Evolutionary conservation across 768 basidiomycete genomes (phyloP).

Genomic region (Hygrophoropsis aurantiaca): DNA sequence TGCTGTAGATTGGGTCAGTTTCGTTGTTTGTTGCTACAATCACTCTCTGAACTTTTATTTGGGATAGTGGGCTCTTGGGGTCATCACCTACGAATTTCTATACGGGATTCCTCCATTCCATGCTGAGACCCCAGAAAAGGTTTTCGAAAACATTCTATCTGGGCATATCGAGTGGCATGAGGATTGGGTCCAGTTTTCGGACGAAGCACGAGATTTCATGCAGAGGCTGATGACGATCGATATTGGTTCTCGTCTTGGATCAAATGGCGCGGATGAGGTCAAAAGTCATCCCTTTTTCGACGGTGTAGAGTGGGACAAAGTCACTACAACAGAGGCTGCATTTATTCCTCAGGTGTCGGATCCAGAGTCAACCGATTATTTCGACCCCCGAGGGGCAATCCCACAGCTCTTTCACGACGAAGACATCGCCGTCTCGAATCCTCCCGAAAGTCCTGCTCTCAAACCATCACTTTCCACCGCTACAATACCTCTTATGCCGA

Average conservation of each 20-base stretch:
- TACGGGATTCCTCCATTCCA: conserved; percentile 98
- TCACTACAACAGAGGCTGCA: conserved; percentile 84
- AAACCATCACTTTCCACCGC: conserved; percentile 36
- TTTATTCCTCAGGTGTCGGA: conserved; percentile 96
- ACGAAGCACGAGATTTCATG: conserved; percentile 90
- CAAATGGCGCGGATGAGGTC: conserved; percentile 87
- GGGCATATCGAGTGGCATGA: conserved; percentile 96
- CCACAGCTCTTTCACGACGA: conserved; percentile 92
- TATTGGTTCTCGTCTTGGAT: conserved; percentile 77
- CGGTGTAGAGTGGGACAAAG: conserved; percentile 90
- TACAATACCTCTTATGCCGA: conserved; percentile 37
- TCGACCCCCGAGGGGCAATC: conserved; percentile 93
- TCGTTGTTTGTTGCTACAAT: conserved; percentile 9
- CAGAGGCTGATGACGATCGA: conserved; percentile 80
- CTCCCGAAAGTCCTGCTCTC: conserved; percentile 43
- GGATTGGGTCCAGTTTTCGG: conserved; percentile 83
- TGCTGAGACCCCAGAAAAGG: conserved; percentile 93
- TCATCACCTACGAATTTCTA: conserved; percentile 97
- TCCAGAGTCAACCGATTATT: conserved; percentile 99
- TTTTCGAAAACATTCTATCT: conserved; percentile 97
- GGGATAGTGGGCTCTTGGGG: conserved; percentile 93
- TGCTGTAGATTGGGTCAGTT: conserved; percentile 92
- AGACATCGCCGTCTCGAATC: conserved; percentile 58
- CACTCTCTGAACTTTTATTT: conserved; percentile 10
- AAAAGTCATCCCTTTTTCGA: conserved; percentile 89